Evolutionary conservation across 495 filamentous ascomycete species (phyloP), one percentile per base, ranked within the genome.

Genomic region (Neurospora pannonica): DNA sequence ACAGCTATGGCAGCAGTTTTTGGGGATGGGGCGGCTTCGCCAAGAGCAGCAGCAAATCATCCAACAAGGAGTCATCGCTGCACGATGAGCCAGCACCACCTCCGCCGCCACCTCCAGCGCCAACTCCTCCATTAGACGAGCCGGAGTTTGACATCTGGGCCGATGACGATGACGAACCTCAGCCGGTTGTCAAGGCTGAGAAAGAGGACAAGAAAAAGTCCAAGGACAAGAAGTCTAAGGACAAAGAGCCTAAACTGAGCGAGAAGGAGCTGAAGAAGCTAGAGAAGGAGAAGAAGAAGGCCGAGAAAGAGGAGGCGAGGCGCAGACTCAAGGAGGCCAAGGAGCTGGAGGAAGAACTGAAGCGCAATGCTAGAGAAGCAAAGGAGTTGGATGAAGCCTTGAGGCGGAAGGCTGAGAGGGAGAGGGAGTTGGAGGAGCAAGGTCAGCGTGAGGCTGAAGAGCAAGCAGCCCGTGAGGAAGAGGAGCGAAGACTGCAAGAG

Each of bases 41-140:
- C 48, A 83, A 82, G 73, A 81, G 79, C 43, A 85, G 85, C 75
- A 80, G 82, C 74, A 82, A 82, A 74, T 85, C 84, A 48, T 78
- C 73, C 5, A 84, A 83, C 39, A 71, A 78, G 15, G 73, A 67
- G 31, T 67, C 54, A 6, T 67, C 76, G 34, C 78, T 79, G 60
- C 72, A 73, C 48, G 75, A 80, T 19, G 76, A 78, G 28, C 69
- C 76, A 43, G 74, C 70, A 69, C 72, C 78, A 71, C 76, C 73
- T 17, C 74, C 76, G 42, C 80, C 77, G 13, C 75, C 77, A 70
- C 76, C 77, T 21, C 76, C 77, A 9, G 75, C 74, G n/a, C 73
- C 75, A 67, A 67, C 54, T 9, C 54, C 54, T 67, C 54, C 54
- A 9, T 17, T 67, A 19, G 54, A 67, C 54, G 54, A 67, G 10